phyloP scores from a whole-genome alignment of 768 basidiomycete species.

The Tylopilus sp. region DNA sequence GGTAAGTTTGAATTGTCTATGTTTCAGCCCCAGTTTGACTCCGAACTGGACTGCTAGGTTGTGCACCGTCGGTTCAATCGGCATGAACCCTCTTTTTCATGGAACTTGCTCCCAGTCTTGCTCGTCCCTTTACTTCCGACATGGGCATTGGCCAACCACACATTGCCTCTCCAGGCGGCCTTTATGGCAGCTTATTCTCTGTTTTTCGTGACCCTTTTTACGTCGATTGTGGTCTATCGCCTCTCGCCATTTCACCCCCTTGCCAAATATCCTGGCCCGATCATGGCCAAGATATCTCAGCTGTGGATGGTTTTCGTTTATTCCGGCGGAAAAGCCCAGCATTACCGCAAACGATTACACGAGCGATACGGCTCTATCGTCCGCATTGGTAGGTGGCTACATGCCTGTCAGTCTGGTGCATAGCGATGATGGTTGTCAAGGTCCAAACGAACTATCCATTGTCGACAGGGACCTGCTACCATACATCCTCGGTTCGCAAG shows the following conservation, averaged over 20 bases:
- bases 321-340: conserved; percentile 18
- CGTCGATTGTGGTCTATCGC: conserved; percentile 33
- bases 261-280: conserved; percentile 36
- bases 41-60: conserved; percentile 4
- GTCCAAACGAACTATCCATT: conserved; percentile 38
- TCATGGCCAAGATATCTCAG: conserved; percentile 30
- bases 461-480: conserved; percentile 20
- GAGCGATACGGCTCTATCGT: conserved; percentile 31
- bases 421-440: conserved; percentile 19
- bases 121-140: conserved; percentile 12
- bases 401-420: background rate
- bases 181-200: conserved; percentile 11
- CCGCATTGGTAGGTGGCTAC: conserved; percentile 27
- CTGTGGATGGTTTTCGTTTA: conserved; percentile 21
- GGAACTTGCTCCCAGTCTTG: conserved; percentile 10
- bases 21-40: background rate
- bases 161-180: conserved; percentile 2
- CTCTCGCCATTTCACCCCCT: conserved; percentile 39
- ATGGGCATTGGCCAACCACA: conserved; percentile 9
- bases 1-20: conserved; percentile 7
- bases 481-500: conserved; percentile 26
- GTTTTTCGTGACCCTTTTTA: conserved; percentile 20
- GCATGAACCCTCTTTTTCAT: conserved; percentile 16
- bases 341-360: conserved; percentile 24
- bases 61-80: conserved; percentile 17